These are phyloP conservation scores for Akanthomyces dipterigenus DNA, from an alignment of 2,329 filamentous ascomycete genomes.

Conservation along the genomic window DNA sequence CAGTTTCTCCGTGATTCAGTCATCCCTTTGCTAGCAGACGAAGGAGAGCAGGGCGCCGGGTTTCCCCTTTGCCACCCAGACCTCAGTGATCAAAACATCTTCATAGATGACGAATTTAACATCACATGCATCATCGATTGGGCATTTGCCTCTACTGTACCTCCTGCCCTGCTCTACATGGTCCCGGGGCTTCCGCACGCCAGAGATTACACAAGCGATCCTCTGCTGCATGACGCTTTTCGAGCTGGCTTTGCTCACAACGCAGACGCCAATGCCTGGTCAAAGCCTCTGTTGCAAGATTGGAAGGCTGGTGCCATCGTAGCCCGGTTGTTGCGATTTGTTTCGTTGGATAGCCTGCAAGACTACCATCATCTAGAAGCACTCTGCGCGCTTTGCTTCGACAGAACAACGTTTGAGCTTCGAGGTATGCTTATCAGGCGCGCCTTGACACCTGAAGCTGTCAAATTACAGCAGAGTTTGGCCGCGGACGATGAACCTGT, in stretches of 20 bases:
- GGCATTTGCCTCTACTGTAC: conserved; percentile 22
- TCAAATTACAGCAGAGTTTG: too few relatives aligned
- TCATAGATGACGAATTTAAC: conserved; percentile 23
- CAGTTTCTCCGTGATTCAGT: conserved; percentile 11
- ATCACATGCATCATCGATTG: conserved; percentile 25
- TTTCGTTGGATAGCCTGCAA: conserved; percentile 15
- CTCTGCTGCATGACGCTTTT: background rate
- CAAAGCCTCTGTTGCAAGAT: too few relatives aligned
- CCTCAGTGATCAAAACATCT: conserved; percentile 21
- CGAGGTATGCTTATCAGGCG: too few relatives aligned
- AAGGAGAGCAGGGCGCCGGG: background rate
- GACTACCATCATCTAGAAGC: conserved; percentile 15
- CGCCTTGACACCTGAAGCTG: too few relatives aligned
- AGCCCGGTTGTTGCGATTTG: background rate
- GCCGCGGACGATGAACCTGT: too few relatives aligned
- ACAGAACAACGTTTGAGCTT: conserved; percentile 7
- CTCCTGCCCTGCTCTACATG: conserved; percentile 13
- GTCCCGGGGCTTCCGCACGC: conserved; percentile 14
- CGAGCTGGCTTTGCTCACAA: background rate
- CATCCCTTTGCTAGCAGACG: background rate
- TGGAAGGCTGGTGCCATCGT: too few relatives aligned
- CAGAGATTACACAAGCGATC: background rate
- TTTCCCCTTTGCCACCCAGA: conserved; percentile 21
- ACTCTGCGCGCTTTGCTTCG: background rate
- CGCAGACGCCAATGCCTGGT: too few relatives aligned